Base-by-base conservation (phyloP, 2,329 filamentous ascomycete genomes). In the Capronia americana region DNA sequence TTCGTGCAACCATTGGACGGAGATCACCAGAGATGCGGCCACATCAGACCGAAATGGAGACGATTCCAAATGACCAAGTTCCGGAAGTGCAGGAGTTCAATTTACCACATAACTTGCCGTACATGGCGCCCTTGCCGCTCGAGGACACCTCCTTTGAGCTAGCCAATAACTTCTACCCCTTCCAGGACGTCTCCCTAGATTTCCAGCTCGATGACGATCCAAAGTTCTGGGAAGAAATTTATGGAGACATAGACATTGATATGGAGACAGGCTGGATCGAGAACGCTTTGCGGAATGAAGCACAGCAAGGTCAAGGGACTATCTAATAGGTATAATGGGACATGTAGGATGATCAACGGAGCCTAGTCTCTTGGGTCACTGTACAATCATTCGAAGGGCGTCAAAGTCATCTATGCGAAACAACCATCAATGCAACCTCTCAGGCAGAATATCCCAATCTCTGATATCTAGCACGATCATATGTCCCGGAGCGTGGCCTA, bases 401-500 rank as follows among this genome's bases (percentile, higher is more conserved):
- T 44, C 38, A 44, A 20, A 23, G 41, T 6, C 30, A 17, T 41
- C n/a, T 58, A 53, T 12, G 6, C 48, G 11, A 10, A 20, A 26
- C 10, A 48, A 48, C 20, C 20, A n/a, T 51, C 24, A 26, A 51
- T 38, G 3, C 26, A 6, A 56, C 11, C 3, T 51, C 4, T 53
- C 50, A 10, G 58, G 61, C 24, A 67, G 60, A 44, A 71, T 69
- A 26, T 71, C 65, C 59, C 61, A 67, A 59, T 72, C 70, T 56
- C 62, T 71, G 23, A 71, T 62, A 79, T 90, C 87, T 60, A 88
- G 74, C 1, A 88, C 76, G 50, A 89, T 73, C 87, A 90, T 90
- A 73, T 88, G 81, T 0, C 86, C 86, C 0, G 87, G 87, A 20
- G 83, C 82, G 77, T 90, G 88, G 0, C 82, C 84, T 79, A 90